Conservation (phyloP, 1,139 yeast genomes). For the Debaryomycetaceae sp. region DNA sequence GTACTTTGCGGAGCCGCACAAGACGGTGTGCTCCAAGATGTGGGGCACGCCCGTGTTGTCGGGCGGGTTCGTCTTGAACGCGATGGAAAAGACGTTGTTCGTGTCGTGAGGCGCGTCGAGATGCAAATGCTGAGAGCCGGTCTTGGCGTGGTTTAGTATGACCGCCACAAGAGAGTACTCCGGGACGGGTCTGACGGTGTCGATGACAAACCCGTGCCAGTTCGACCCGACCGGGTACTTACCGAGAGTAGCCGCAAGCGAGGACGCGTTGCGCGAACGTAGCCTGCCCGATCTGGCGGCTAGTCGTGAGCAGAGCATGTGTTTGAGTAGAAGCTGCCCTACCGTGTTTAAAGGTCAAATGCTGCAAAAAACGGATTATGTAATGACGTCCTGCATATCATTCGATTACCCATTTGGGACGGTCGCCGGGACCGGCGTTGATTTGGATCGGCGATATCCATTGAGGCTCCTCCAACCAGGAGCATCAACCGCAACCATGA, state of each 20-base stretch:
- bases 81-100: constrained; percentile 82
- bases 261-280: too few relatives aligned
- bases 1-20: constrained; percentile 83
- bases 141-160: constrained; percentile 49
- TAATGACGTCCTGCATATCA: too few relatives aligned
- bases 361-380: too few relatives aligned
- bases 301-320: too few relatives aligned
- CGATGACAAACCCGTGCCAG: constrained; percentile 54
- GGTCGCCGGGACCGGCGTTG: too few relatives aligned
- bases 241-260: not conserved
- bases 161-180: constrained; percentile 78
- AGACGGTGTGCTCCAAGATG: constrained; percentile 86
- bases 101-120: constrained; percentile 63
- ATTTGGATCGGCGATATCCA: too few relatives aligned
- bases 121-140: constrained; percentile 79
- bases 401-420: too few relatives aligned
- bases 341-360: too few relatives aligned
- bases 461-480: too few relatives aligned
- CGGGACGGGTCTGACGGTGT: constrained; percentile 59
- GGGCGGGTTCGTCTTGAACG: constrained; percentile 91
- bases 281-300: too few relatives aligned
- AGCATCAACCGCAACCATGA: too few relatives aligned
- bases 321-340: too few relatives aligned
- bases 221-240: constrained; percentile 56
- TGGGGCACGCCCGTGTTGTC: constrained; percentile 93